Evolutionary conservation across 1,139 yeast species (phyloP).

Genomic region (Nakaseomyces delphensis): DNA sequence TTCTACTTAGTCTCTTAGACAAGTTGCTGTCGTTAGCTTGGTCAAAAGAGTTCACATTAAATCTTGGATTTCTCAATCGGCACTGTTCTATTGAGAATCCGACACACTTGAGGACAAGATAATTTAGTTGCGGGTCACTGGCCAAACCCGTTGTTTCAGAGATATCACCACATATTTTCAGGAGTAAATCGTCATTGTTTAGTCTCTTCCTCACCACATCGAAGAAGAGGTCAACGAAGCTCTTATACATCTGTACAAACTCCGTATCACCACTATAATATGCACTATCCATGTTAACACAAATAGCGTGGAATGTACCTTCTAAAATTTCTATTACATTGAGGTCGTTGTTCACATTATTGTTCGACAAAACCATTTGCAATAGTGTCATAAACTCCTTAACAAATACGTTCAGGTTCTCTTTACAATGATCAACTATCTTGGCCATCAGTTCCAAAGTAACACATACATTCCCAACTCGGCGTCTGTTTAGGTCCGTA

Average conservation of each 20-base stretch:
- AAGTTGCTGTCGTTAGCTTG: neutral
- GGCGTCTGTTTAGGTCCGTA: conserved; percentile 50
- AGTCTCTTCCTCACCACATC: conserved; percentile 20
- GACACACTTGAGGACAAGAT: conserved; percentile 23
- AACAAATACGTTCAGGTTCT: conserved; percentile 79
- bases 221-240: conserved; percentile 33
- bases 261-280: conserved; percentile 63
- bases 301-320: conserved; percentile 39
- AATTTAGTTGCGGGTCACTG: conserved; percentile 24
- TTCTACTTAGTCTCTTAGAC: conserved; percentile 26
- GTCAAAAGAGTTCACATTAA: conserved; percentile 16
- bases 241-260: conserved; percentile 39
- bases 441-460: conserved; percentile 64
- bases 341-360: conserved; percentile 26
- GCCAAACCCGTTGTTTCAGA: conserved; percentile 26
- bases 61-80: conserved; percentile 23
- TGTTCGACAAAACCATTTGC: conserved; percentile 25
- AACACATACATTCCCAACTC: conserved; percentile 76
- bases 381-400: conserved; percentile 45
- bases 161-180: conserved; percentile 29
- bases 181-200: conserved; percentile 25
- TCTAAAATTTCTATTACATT: conserved; percentile 26
- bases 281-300: conserved; percentile 56
- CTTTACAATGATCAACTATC: conserved; percentile 66
- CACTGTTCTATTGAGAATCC: conserved; percentile 20